phyloP scores from a whole-genome alignment of 192 early-diverging fungal species.

The Backusella westeae region DNA sequence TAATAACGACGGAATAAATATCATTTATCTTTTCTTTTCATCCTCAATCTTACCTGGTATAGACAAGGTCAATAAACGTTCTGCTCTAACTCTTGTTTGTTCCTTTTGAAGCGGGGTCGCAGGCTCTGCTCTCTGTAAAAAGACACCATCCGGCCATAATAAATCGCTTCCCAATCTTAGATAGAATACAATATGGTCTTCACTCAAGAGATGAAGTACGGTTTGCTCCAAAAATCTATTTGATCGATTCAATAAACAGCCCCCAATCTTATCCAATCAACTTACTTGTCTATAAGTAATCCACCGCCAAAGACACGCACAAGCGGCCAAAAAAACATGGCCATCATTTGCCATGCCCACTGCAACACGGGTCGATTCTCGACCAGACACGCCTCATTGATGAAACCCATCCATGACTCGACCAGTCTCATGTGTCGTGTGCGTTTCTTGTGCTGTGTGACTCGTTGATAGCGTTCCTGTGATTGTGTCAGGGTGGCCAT shows the following conservation, averaged over 20 bases:
- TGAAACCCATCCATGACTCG: conserved; percentile 30
- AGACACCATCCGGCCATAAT: conserved; percentile 46
- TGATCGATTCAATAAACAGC: not conserved
- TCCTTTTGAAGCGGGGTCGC: conserved; percentile 36
- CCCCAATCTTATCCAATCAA: not conserved
- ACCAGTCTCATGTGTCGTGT: conserved; percentile 31
- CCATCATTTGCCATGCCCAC: conserved; percentile 48
- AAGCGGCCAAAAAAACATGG: conserved; percentile 45
- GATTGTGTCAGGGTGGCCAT: conserved; percentile 27
- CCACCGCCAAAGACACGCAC: conserved; percentile 44
- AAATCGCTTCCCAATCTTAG: conserved; percentile 44
- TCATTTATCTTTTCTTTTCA: not conserved
- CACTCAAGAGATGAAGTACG: conserved; percentile 46
- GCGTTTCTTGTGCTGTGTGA: conserved; percentile 34
- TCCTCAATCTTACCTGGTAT: conserved; percentile 38
- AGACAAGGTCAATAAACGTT: conserved; percentile 36
- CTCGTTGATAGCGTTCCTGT: conserved; percentile 34
- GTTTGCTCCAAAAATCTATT: conserved; percentile 47
- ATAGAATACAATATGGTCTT: conserved; percentile 45
- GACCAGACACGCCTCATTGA: conserved; percentile 38
- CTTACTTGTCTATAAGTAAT: conserved; percentile 47
- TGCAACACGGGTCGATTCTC: conserved; percentile 41
- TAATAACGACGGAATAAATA: not conserved
- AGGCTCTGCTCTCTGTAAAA: conserved; percentile 37
- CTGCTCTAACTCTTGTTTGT: conserved; percentile 43